Conservation (phyloP, 352 stramenopile species). For the Blastocystis sp. region DNA sequence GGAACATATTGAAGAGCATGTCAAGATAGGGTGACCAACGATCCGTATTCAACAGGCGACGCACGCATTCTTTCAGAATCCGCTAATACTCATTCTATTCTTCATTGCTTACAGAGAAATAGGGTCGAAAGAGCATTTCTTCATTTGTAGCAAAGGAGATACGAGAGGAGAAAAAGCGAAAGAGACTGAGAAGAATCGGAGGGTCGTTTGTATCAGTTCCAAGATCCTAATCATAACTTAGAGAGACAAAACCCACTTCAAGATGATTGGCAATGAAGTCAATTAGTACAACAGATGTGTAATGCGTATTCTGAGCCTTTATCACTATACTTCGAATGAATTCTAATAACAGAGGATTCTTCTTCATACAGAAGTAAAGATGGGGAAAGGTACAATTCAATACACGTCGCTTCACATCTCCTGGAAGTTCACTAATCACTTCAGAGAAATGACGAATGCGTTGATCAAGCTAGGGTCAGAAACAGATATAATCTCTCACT, state of each 20-base stretch:
- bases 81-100: neutral
- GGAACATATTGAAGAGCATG: constrained; percentile 34
- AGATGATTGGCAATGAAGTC: constrained; percentile 52
- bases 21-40: constrained; percentile 47
- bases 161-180: neutral
- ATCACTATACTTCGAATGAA: constrained; percentile 22
- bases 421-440: constrained; percentile 45
- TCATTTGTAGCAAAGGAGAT: neutral
- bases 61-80: constrained; percentile 32
- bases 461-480: neutral
- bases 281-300: constrained; percentile 47
- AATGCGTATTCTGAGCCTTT: constrained; percentile 2
- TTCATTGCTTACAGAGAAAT: neutral
- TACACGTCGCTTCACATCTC: neutral
- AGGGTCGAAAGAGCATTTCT: constrained; percentile 14
- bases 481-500: neutral
- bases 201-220: constrained; percentile 45
- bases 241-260: neutral
- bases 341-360: constrained; percentile 30
- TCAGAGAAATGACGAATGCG: constrained; percentile 5
- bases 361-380: constrained; percentile 36
- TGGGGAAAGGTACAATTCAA: constrained; percentile 18
- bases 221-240: constrained; percentile 7
- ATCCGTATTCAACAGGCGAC: constrained; percentile 3
- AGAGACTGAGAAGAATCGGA: constrained; percentile 20